phyloP scores from a whole-genome alignment of 257 asterid species.

The Penstemon newberryi region DNA sequence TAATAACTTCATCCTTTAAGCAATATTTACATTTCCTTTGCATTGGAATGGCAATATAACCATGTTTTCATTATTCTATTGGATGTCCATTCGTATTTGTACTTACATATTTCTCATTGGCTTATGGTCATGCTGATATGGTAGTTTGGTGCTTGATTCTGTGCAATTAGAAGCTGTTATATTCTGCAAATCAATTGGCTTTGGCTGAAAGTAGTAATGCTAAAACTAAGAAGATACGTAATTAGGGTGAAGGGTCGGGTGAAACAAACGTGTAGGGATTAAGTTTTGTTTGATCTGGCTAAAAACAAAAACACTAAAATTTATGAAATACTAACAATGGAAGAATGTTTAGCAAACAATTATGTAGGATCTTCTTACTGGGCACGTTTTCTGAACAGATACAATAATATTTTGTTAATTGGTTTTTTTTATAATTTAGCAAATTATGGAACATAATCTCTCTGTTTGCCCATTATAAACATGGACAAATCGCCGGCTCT shows the following conservation, averaged over 20 bases:
- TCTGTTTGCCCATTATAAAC: neutral
- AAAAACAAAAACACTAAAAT: neutral
- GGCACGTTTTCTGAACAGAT: neutral
- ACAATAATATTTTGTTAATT: neutral
- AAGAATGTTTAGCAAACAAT: slow-evolving; percentile 9
- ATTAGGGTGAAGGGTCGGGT: slow-evolving; percentile 6
- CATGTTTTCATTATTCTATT: neutral
- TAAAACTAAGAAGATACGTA: neutral
- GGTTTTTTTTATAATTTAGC: neutral
- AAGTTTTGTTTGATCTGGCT: neutral
- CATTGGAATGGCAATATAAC: slow-evolving; percentile 1
- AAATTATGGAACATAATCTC: neutral
- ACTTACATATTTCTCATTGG: neutral
- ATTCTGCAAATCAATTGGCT: slow-evolving; percentile 14
- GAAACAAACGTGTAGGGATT: neutral
- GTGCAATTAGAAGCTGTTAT: slow-evolving; percentile 9
- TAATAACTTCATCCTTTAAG: slow-evolving; percentile 16
- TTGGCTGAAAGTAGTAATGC: slow-evolving; percentile 4
- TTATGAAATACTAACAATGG: neutral
- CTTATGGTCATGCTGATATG: slow-evolving; percentile 5
- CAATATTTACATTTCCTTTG: neutral
- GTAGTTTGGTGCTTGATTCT: slow-evolving; percentile 17
- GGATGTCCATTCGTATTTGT: neutral
- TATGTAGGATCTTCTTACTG: neutral
- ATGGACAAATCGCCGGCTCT: neutral